These are phyloP conservation scores for Hemileia vastatrix DNA, from an alignment of 1,284 basidiomycete species.

Conservation along the genomic window DNA sequence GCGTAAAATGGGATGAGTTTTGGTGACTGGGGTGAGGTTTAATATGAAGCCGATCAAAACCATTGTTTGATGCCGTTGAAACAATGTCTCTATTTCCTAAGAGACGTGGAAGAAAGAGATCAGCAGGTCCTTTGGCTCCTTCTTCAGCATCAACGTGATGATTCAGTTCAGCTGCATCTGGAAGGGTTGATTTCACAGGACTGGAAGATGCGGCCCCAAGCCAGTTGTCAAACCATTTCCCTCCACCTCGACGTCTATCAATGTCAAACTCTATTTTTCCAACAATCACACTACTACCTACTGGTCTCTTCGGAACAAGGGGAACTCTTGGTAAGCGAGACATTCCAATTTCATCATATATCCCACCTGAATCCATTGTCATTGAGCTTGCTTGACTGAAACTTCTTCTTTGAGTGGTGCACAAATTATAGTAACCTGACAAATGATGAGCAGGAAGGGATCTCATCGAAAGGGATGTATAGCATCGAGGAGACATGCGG, in stretches of 20 bases:
- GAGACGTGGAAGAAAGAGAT: slow-evolving; percentile 12
- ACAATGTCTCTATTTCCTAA: too few relatives aligned
- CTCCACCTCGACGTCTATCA: slow-evolving; percentile 53
- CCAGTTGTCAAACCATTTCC: slow-evolving; percentile 74
- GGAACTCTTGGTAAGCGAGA: too few relatives aligned
- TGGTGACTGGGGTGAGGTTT: not conserved
- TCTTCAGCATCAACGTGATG: not conserved
- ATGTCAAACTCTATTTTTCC: slow-evolving; percentile 83
- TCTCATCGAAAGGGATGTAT: too few relatives aligned
- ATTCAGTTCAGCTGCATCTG: not conserved
- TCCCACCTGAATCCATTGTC: too few relatives aligned
- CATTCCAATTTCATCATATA: too few relatives aligned
- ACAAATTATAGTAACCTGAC: too few relatives aligned
- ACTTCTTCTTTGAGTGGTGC: too few relatives aligned
- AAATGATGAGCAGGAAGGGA: too few relatives aligned
- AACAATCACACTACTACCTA: slow-evolving; percentile 49
- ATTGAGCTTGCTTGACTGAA: too few relatives aligned
- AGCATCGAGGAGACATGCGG: too few relatives aligned
- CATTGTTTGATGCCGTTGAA: slow-evolving; percentile 2
- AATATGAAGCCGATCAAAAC: not conserved
- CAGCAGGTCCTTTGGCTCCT: not conserved
- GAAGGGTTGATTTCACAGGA: not conserved
- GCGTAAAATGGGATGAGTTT: too few relatives aligned
- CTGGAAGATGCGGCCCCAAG: slow-evolving; percentile 30
- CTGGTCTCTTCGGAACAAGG: too few relatives aligned